Conservation (phyloP, 192 early-diverging fungal species). For the Entomortierella lignicola region DNA sequence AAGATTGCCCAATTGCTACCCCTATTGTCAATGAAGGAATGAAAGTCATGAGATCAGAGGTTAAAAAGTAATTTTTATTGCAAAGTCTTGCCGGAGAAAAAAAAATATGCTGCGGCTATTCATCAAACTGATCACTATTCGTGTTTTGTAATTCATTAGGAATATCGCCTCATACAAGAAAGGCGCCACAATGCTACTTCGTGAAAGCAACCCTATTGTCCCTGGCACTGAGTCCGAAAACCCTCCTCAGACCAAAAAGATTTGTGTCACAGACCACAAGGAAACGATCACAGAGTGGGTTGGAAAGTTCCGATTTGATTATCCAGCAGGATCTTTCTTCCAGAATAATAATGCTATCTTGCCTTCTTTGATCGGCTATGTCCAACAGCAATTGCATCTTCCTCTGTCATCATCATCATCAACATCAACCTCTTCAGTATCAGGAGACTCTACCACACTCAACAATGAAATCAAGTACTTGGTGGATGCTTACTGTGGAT, state of each 20-base stretch:
- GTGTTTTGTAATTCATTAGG: constrained; percentile 11
- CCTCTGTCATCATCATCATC: constrained; percentile 19
- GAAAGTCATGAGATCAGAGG: constrained; percentile 54
- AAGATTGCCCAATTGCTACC: constrained; percentile 72
- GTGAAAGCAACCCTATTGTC: constrained; percentile 63
- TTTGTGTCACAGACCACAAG: constrained; percentile 65
- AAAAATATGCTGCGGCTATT: too few relatives aligned
- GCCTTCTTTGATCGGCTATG: constrained; percentile 69
- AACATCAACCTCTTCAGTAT: background rate
- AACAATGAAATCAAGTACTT: constrained; percentile 59
- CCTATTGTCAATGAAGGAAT: constrained; percentile 68
- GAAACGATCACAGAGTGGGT: constrained; percentile 67
- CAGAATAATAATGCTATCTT: constrained; percentile 77
- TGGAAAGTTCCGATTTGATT: constrained; percentile 66
- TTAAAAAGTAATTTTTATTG: constrained; percentile 59
- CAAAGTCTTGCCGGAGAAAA: too few relatives aligned
- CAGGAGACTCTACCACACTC: constrained; percentile 3
- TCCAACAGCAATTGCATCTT: constrained; percentile 67
- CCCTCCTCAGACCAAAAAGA: constrained; percentile 55
- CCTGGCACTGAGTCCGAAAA: constrained; percentile 31
- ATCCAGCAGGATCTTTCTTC: constrained; percentile 75
- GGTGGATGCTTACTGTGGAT: constrained; percentile 81
- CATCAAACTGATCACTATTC: background rate
- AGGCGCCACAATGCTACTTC: constrained; percentile 67
- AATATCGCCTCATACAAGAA: constrained; percentile 67